Evolutionary conservation across 768 basidiomycete genomes (phyloP).

Genomic region (Tephrocybe sp.): DNA sequence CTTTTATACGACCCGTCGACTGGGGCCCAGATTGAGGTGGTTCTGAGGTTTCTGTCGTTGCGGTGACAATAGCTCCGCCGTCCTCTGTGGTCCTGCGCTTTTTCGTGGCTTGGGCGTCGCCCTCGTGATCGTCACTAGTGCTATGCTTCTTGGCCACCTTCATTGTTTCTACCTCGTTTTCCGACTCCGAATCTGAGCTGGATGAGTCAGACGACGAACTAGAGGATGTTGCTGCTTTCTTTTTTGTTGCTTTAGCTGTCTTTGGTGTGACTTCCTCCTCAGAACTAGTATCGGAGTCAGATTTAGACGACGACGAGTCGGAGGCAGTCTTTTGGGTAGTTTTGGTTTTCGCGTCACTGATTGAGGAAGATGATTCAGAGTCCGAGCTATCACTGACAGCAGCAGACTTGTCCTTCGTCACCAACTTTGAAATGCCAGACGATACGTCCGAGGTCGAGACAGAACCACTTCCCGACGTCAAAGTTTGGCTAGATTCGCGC

Average conservation of each 20-base stretch:
- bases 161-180: conserved; percentile 11
- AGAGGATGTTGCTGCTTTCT: conserved; percentile 14
- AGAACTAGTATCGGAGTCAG: conserved; percentile 1
- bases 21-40: conserved; percentile 13
- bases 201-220: conserved; percentile 12
- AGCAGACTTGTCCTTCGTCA: conserved; percentile 2
- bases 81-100: conserved; percentile 57
- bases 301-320: conserved; percentile 6
- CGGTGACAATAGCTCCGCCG: conserved; percentile 49
- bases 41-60: conserved; percentile 28
- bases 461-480: conserved; percentile 20
- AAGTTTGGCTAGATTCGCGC: conserved; percentile 19
- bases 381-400: conserved; percentile 14
- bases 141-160: conserved; percentile 10
- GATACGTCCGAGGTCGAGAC: conserved; percentile 3
- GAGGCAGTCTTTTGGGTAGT: background rate
- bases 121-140: conserved; percentile 18
- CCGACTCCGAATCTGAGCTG: conserved; percentile 27
- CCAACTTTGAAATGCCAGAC: conserved; percentile 8
- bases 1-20: conserved; percentile 18
- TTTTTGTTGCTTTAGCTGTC: background rate
- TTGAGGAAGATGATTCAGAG: conserved; percentile 14
- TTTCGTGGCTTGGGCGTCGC: conserved; percentile 48
- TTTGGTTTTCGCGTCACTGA: conserved; percentile 5
- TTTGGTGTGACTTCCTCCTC: conserved; percentile 7